A percentile compares a stretch with the other conserved stretches of the same genome.
Evolutionary conservation across 1,284 basidiomycete genomes (phyloP).

Genomic region (Cryptococcus amylolentus): DNA sequence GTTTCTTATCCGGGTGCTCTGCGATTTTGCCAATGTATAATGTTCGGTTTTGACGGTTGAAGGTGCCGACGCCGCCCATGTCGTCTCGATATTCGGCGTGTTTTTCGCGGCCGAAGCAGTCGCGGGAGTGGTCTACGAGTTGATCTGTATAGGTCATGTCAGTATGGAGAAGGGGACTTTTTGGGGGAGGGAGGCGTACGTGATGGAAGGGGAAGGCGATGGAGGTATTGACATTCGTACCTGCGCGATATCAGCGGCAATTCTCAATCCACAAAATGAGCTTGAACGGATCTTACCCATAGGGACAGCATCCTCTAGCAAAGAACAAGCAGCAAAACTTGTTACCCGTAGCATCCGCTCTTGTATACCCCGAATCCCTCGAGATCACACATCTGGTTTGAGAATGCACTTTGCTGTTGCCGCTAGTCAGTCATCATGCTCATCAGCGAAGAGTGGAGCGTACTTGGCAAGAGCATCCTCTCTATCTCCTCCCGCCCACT

Average conservation of each 20-base stretch:
- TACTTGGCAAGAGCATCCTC: slow-evolving; percentile 91
- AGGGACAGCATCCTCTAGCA: slow-evolving; percentile 92
- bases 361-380: slow-evolving; percentile 84
- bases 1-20: slow-evolving; percentile 78
- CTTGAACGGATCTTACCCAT: slow-evolving; percentile 57
- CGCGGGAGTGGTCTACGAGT: slow-evolving; percentile 85
- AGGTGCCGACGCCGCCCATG: slow-evolving; percentile 98
- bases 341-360: slow-evolving; percentile 84
- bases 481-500: slow-evolving; percentile 93
- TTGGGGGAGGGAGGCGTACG: slow-evolving; percentile 33
- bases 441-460: slow-evolving; percentile 36
- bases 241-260: slow-evolving; percentile 26
- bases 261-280: not conserved
- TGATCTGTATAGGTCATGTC: slow-evolving; percentile 39
- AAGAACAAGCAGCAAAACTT: slow-evolving; percentile 95
- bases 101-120: slow-evolving; percentile 96
- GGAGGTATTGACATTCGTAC: slow-evolving; percentile 93
- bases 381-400: slow-evolving; percentile 75
- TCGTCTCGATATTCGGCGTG: slow-evolving; percentile 97
- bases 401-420: slow-evolving; percentile 74
- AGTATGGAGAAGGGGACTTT: not conserved
- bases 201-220: slow-evolving; percentile 72
- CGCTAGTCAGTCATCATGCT: slow-evolving; percentile 4
- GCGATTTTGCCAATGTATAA: slow-evolving; percentile 92
- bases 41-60: slow-evolving; percentile 89